Conservation (phyloP, 2,329 filamentous ascomycete genomes). For the Sordariomycetes sp. region DNA sequence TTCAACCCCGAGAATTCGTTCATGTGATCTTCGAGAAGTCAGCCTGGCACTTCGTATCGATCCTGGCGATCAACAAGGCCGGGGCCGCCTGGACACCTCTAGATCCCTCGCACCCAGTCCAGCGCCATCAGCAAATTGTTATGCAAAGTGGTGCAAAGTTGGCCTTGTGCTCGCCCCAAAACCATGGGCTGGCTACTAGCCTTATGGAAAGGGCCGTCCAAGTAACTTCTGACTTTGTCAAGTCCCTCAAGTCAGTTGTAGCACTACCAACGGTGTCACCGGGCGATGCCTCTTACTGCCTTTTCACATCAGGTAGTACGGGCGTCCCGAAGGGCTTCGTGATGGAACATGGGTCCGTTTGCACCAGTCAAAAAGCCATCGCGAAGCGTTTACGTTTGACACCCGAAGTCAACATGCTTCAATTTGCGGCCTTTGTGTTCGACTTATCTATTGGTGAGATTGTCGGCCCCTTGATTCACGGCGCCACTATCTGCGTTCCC, state of each 20-base stretch:
- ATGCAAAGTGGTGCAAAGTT: slow-evolving; percentile 2
- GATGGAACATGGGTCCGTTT: slow-evolving; percentile 9
- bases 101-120: slow-evolving; percentile 5
- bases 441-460: slow-evolving; percentile 5
- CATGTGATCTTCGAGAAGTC: slow-evolving; percentile 7
- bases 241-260: neutral
- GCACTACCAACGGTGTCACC: neutral
- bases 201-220: slow-evolving; percentile 1
- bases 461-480: slow-evolving; percentile 1
- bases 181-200: neutral
- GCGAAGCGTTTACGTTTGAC: slow-evolving; percentile 12
- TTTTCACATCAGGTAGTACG: slow-evolving; percentile 15
- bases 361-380: slow-evolving; percentile 5
- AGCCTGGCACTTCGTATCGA: slow-evolving; percentile 4
- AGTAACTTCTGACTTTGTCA: neutral
- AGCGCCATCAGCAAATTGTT: neutral
- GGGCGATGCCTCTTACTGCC: slow-evolving; percentile 8
- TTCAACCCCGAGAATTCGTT: slow-evolving; percentile 1
- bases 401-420: slow-evolving; percentile 5
- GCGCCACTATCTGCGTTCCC: slow-evolving; percentile 1
- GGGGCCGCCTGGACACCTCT: slow-evolving; percentile 5
- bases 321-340: slow-evolving; percentile 13
- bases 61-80: slow-evolving; percentile 6
- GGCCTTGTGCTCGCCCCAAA: neutral
- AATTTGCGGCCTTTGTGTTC: slow-evolving; percentile 5